Base-by-base conservation (phyloP, 768 basidiomycete genomes). In the Paxillus involutus region DNA sequence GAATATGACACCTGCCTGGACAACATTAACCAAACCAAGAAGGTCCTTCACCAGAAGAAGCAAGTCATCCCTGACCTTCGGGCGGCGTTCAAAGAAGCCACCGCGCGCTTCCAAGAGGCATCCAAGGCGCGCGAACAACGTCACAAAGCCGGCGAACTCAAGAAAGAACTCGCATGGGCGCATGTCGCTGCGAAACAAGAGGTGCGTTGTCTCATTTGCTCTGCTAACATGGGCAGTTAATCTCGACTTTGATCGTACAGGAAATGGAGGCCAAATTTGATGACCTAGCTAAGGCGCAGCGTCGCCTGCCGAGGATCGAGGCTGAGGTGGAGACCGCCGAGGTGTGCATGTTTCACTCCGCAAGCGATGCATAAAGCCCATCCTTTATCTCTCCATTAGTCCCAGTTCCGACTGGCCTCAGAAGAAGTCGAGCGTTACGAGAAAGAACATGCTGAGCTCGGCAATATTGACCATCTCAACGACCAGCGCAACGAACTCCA, bases 151-250 rank as follows among this genome's bases (percentile, higher is more conserved):
- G 82, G 86, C 35, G 84, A 86, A 33, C 72, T 92, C 47, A 88
- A 88, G 76, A 84, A 82, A 58, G 89, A 94, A 69, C 71, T 91
- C 17, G 93, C 92, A 3, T 97, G 95, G 94, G 82, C 92, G 13
- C 88, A 90, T 61, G 89, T 96, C 19, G 77, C 75, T 13, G 71
- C 73, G 9, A 94, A 94, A 66, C 79, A 90, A 67, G 70, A 74
- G 45, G 90, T 85, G 63, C 52, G 84, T 50, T 14, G 30, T 7
- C 10, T 49, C 40, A 1, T 44, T 44, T n/a, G 14, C n/a, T 52
- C 21, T 3, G 6, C 29, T 51, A 6, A 24, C 10, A 7, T 47
- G 44, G 14, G 29, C 36, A 24, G 7, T 13, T 30, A 1, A 8
- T n/a, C 17, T 40, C 19, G 30, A 49, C 29, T 42, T 29, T 24